Evolutionary conservation across 1,284 basidiomycete genomes (phyloP).

Genomic region (Pulveroboletus sp.): DNA sequence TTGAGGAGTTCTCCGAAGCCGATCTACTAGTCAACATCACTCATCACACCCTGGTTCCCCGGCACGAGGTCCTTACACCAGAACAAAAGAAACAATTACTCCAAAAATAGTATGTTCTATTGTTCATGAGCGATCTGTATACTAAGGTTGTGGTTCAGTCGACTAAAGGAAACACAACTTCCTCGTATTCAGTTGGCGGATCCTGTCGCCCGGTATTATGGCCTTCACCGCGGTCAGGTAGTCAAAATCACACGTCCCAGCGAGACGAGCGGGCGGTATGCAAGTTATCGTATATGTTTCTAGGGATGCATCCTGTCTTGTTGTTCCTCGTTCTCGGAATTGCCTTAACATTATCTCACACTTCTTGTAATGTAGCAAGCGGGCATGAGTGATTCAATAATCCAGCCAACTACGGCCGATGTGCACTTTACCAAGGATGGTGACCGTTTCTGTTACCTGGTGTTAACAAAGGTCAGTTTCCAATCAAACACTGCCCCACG

Average conservation of each 20-base stretch:
- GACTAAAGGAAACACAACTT: conserved; percentile 96
- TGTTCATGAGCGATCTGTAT: conserved; percentile 2
- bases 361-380: conserved; percentile 19
- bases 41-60: conserved; percentile 92
- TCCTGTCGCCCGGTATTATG: conserved; percentile 97
- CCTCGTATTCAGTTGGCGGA: conserved; percentile 96
- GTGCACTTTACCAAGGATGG: neutral
- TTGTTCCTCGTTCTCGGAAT: conserved; percentile 3
- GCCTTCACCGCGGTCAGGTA: conserved; percentile 91
- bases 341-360: conserved; percentile 5
- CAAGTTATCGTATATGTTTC: conserved; percentile 89
- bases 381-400: conserved; percentile 3
- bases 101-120: conserved; percentile 80
- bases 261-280: conserved; percentile 95
- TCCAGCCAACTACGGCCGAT: neutral
- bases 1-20: conserved; percentile 97
- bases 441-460: neutral
- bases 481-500: neutral
- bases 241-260: conserved; percentile 98
- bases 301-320: conserved; percentile 31
- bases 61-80: conserved; percentile 84
- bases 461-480: neutral
- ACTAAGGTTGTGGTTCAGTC: conserved; percentile 51
- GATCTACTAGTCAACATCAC: conserved; percentile 98
- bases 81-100: conserved; percentile 89